Evolutionary conservation across 2,329 filamentous ascomycete genomes (phyloP).

Genomic region (Fusarium continuum): DNA sequence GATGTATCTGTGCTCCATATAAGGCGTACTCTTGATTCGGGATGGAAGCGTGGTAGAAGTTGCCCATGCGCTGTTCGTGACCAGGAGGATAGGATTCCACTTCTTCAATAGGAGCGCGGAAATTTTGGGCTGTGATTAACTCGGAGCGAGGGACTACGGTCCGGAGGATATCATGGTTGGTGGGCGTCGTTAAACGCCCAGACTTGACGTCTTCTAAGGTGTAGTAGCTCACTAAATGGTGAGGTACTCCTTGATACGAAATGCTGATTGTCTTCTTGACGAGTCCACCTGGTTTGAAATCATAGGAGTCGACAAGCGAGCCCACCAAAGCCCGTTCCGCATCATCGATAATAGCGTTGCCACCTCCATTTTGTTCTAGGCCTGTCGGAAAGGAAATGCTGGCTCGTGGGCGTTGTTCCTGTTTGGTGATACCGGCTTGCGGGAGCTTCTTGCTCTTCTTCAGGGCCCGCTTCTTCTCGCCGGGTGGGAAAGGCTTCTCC

Average conservation of each 20-base stretch:
- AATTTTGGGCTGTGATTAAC: constrained; percentile 70
- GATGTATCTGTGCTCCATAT: constrained; percentile 30
- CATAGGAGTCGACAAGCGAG: constrained; percentile 88
- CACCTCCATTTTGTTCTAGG: constrained; percentile 22
- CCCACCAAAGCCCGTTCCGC: constrained; percentile 68
- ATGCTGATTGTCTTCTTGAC: constrained; percentile 95
- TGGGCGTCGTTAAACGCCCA: constrained; percentile 66
- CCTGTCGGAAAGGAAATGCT: constrained; percentile 11
- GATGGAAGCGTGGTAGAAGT: constrained; percentile 19
- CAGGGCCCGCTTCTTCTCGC: constrained; percentile 85
- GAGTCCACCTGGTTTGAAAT: constrained; percentile 82
- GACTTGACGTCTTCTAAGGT: constrained; percentile 79
- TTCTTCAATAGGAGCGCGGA: constrained; percentile 72
- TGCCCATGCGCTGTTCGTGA: not conserved
- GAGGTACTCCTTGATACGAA: constrained; percentile 75
- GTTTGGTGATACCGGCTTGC: constrained; percentile 51
- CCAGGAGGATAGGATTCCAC: constrained; percentile 49
- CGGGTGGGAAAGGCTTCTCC: constrained; percentile 78
- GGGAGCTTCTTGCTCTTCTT: constrained; percentile 68
- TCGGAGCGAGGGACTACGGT: constrained; percentile 64
- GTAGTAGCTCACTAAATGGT: constrained; percentile 92
- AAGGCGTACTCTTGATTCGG: constrained; percentile 15
- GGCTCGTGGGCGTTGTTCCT: constrained; percentile 40
- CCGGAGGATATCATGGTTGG: constrained; percentile 52
- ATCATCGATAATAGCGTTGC: constrained; percentile 39